These are phyloP conservation scores for Pythium periplocum DNA, from an alignment of 352 stramenopile genomes.

Conservation along the genomic window DNA sequence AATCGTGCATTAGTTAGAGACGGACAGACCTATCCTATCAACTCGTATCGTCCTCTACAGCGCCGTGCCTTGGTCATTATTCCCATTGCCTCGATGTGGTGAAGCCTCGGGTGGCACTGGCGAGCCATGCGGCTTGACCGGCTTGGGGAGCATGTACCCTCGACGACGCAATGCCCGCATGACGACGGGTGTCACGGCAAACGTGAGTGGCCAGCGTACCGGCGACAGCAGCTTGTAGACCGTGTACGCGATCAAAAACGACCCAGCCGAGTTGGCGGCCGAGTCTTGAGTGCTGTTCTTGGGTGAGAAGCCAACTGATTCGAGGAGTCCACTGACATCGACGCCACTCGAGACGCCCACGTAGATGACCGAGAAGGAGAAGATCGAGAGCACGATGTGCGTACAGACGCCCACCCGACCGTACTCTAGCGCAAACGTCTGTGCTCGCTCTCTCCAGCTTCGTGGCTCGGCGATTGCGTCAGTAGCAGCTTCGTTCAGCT, in stretches of 20 bases:
- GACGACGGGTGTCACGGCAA: constrained; percentile 72
- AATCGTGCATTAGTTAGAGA: too few species aligned
- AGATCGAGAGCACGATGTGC: constrained; percentile 66
- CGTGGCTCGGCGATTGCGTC: constrained; percentile 10
- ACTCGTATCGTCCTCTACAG: too few species aligned
- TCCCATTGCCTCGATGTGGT: neutral
- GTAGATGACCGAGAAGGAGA: constrained; percentile 78
- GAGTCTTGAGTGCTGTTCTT: constrained; percentile 31
- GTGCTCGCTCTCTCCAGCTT: constrained; percentile 63
- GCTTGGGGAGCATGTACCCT: constrained; percentile 63
- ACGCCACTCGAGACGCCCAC: constrained; percentile 58
- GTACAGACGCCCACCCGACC: constrained; percentile 71
- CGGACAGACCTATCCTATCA: too few species aligned
- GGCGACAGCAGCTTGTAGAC: constrained; percentile 78
- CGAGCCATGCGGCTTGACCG: constrained; percentile 12
- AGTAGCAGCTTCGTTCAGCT: constrained; percentile 15
- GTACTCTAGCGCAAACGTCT: constrained; percentile 82
- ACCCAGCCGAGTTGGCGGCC: constrained; percentile 57
- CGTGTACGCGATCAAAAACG: constrained; percentile 76
- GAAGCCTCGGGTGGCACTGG: constrained; percentile 1
- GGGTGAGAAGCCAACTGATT: constrained; percentile 34
- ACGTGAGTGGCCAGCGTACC: constrained; percentile 76
- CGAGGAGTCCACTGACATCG: constrained; percentile 50
- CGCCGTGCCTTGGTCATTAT: too few species aligned
- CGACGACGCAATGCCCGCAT: constrained; percentile 60